Base-by-base conservation (phyloP, 495 filamentous ascomycete genomes). In the Penicillium odoratum region DNA sequence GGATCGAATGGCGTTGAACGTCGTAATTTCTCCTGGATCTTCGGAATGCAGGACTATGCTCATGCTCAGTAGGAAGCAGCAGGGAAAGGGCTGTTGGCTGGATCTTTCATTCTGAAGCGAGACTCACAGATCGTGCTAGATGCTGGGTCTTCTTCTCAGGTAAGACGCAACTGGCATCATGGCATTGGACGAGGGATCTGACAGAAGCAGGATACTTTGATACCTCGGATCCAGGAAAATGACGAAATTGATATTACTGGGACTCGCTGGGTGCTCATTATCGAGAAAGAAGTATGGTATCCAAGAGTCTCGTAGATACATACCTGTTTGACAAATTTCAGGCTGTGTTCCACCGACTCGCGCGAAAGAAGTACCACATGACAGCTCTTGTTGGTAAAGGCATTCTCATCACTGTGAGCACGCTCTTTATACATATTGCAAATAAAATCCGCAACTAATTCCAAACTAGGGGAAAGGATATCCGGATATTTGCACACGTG, bases 211-310 rank as follows among this genome's bases (percentile, higher is more conserved):
- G 91, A 88, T 3, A 75, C 80, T 7, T 67, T 95, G 4, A 78
- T 97, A 1, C 90, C 91, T 9, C 79, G 78, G 11, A 58, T 81
- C 13, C 74, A 75, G 36, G 75, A 84, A 1, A 76, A 85, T 7
- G 68, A 77, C 2, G 68, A 65, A 5, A 65, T 95, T 16, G 71
- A 86, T 53, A 71, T 91, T 9, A 67, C 73, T 1, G 59, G 65
- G 18, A 67, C 82, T 0, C 69, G 81, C 46, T 96, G 91, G 92
- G 76, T 97, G 28, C 65, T 98, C 0, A 81, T 97, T 0, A 81
- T 98, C 34, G 94, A 98, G 68, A 98, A 98, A 76, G 94, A 98
- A 79, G 92, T 89, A 66, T 44, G 66, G 3, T 30, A 10, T 3
- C 21, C 29, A 21, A 21, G 21, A 21, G 21, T 21, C 21, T 21